These are phyloP conservation scores for Perkinsela sp. DNA, from an alignment of 208 protist species.

Conservation along the genomic window DNA sequence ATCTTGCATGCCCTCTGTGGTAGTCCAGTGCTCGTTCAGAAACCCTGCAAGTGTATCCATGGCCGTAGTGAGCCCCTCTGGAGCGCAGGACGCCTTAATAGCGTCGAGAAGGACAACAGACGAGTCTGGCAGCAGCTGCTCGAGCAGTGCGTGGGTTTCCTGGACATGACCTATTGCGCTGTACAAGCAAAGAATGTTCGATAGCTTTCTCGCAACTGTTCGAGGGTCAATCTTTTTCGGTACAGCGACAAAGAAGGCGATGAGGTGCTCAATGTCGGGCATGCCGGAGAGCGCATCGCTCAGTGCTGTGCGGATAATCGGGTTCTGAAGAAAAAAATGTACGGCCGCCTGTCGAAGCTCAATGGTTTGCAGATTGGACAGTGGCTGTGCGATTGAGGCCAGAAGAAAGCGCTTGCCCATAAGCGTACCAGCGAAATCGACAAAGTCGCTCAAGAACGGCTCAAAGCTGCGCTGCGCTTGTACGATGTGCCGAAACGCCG, in stretches of 20 bases:
- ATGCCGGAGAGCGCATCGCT: neutral
- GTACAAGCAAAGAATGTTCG: neutral
- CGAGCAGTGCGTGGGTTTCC: neutral
- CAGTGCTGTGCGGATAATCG: neutral
- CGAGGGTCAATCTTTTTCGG: neutral
- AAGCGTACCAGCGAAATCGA: slow-evolving; percentile 23
- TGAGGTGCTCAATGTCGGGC: neutral
- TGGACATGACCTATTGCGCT: neutral
- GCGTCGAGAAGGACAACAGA: neutral
- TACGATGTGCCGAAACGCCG: neutral
- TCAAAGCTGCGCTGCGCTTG: neutral
- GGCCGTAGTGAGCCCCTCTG: neutral
- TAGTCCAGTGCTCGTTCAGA: neutral
- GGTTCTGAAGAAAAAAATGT: slow-evolving; percentile 14
- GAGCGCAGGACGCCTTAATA: neutral
- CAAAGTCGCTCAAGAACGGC: slow-evolving; percentile 13
- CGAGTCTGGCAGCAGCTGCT: neutral
- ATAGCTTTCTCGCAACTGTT: neutral
- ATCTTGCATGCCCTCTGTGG: neutral
- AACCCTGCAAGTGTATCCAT: neutral
- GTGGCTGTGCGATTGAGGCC: slow-evolving; percentile 28
- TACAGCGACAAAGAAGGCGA: neutral
- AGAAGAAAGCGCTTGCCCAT: slow-evolving; percentile 37
- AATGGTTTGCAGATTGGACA: slow-evolving; percentile 22
- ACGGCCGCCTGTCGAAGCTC: slow-evolving; percentile 34